A percentile compares a stretch with the other conserved stretches of the same genome.
Evolutionary conservation across 345 rosid genomes (phyloP).

Genomic region (Citrus hindsii): DNA sequence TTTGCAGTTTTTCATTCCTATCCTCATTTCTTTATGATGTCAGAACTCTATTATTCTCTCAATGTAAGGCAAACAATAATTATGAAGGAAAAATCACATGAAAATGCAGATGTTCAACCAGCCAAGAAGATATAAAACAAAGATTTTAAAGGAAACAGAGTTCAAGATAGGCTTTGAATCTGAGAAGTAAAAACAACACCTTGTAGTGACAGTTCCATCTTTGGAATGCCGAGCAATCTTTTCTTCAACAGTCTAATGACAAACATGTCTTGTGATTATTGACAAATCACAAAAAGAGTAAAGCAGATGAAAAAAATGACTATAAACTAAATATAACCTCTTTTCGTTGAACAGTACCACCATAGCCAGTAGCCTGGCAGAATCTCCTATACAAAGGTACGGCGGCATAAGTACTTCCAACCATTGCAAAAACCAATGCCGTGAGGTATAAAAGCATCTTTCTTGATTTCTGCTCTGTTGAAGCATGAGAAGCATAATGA

Average conservation of each 20-base stretch:
- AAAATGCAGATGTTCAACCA: neutral
- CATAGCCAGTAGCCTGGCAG: constrained; percentile 96
- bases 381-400: constrained; percentile 89
- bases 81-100: neutral
- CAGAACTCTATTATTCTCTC: neutral
- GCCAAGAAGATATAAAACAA: neutral
- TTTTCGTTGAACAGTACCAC: constrained; percentile 90
- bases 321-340: constrained; percentile 52
- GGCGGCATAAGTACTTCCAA: constrained; percentile 81
- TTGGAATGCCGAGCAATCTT: constrained; percentile 80
- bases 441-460: constrained; percentile 72
- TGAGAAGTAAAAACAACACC: constrained; percentile 37
- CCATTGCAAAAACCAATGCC: constrained; percentile 79
- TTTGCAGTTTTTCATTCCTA: neutral
- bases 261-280: constrained; percentile 1
- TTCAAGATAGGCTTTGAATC: constrained; percentile 7
- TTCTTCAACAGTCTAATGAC: constrained; percentile 80
- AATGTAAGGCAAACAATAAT: neutral
- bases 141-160: neutral
- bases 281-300: neutral
- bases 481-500: constrained; percentile 40
- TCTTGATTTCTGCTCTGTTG: constrained; percentile 50
- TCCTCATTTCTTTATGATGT: neutral
- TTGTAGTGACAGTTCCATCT: constrained; percentile 72
- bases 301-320: constrained; percentile 1